Conservation (phyloP, 2,329 filamentous ascomycete species). For the Neonectria hederae region DNA sequence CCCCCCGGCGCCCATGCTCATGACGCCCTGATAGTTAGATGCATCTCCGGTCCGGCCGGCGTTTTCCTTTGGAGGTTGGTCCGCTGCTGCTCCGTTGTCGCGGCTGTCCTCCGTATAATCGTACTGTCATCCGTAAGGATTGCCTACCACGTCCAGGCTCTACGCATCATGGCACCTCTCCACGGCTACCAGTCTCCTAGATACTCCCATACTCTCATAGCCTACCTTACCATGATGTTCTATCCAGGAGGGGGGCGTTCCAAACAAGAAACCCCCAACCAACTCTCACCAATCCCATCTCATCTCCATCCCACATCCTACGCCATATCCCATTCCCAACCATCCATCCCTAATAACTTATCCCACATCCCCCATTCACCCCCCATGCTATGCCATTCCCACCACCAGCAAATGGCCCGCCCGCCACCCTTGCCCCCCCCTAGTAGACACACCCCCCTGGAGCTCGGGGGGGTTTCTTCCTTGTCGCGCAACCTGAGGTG, state of each 20-base stretch:
- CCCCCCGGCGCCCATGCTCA: neutral
- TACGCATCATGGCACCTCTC: neutral
- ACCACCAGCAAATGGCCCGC: slow-evolving; percentile 32
- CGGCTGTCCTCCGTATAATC: slow-evolving; percentile 2
- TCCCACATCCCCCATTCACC: neutral
- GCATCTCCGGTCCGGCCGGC: slow-evolving; percentile 36
- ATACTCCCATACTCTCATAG: neutral
- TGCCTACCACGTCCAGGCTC: no score
- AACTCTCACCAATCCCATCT: slow-evolving; percentile 39
- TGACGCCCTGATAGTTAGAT: neutral
- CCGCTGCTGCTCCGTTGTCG: slow-evolving; percentile 1
- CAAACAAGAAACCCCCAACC: slow-evolving; percentile 14
- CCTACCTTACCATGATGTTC: neutral
- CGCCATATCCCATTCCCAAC: neutral
- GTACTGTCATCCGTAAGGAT: no score
- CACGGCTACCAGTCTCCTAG: no score
- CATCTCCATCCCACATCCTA: slow-evolving; percentile 34
- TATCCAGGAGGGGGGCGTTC: neutral
- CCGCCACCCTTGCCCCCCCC: neutral
- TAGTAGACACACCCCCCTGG: slow-evolving; percentile 22
- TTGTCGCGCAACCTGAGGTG: slow-evolving; percentile 28
- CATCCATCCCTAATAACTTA: neutral
- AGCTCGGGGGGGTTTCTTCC: slow-evolving; percentile 15
- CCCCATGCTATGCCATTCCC: slow-evolving; percentile 3
- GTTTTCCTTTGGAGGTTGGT: neutral